Percentiles rank a stretch among this genome's conserved stretches.
Evolutionary conservation across 257 asterid species (phyloP).

Genomic region (Ligustrum vulgare): DNA sequence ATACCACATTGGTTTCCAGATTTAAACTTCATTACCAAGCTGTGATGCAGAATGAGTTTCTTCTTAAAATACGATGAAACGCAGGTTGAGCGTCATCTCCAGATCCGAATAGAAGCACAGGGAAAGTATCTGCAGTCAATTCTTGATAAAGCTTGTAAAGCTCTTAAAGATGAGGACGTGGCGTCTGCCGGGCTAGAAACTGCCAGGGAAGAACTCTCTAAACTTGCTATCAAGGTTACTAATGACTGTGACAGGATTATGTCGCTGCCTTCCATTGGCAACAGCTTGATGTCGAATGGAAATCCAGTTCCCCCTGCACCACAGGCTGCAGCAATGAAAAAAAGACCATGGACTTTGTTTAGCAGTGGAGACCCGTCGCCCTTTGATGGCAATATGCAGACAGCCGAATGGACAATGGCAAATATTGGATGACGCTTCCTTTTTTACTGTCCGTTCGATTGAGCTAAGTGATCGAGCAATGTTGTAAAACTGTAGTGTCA

Average conservation of each 20-base stretch:
- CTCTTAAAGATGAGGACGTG: conserved; percentile 47
- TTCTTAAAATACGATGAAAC: not conserved
- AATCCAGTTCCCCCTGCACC: conserved; percentile 37
- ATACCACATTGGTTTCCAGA: not conserved
- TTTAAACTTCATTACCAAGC: conserved; percentile 3
- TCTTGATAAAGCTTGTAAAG: conserved; percentile 59
- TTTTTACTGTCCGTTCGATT: not conserved
- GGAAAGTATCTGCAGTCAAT: conserved; percentile 53
- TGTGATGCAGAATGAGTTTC: not conserved
- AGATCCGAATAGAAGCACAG: conserved; percentile 58
- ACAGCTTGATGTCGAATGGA: conserved; percentile 43
- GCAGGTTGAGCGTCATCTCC: conserved; percentile 55
- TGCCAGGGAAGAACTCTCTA: conserved; percentile 64
- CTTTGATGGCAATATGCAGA: conserved; percentile 39
- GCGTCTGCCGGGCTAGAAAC: conserved; percentile 59
- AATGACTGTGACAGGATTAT: conserved; percentile 41
- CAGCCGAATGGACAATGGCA: conserved; percentile 65
- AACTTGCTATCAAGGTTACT: conserved; percentile 63
- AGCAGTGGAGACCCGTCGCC: conserved; percentile 38
- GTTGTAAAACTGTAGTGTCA: not conserved
- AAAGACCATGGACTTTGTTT: conserved; percentile 55
- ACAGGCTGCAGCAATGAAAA: conserved; percentile 53
- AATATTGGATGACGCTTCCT: conserved; percentile 35
- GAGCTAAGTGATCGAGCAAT: not conserved
- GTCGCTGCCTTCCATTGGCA: conserved; percentile 38